Percentiles rank a stretch among this genome's conserved stretches.
Evolutionary conservation across 306 rosid genomes (phyloP).

Genomic region (Castanea sativa): DNA sequence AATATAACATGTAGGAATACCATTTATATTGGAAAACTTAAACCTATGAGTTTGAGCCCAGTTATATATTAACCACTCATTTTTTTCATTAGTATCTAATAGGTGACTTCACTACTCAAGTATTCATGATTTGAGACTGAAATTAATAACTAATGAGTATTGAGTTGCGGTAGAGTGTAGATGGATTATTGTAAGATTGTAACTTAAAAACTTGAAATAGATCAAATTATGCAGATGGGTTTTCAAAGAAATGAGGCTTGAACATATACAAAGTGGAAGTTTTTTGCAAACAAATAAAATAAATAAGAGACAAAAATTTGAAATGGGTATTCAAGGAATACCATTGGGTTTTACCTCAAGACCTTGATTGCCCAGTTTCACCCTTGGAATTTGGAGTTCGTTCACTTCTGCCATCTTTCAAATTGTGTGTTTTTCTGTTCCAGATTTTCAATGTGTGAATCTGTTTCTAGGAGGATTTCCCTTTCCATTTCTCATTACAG

Average conservation of each 20-base stretch:
- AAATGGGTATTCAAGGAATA: background rate
- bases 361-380: conserved; percentile 27
- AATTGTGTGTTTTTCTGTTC: background rate
- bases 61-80: no score
- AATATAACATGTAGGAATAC: no score
- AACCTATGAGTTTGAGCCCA: no score
- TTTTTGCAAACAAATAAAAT: no score
- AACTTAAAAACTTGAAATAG: no score
- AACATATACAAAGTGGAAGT: background rate
- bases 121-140: no score
- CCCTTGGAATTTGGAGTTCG: conserved; percentile 14
- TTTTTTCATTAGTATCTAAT: no score
- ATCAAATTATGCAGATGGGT: background rate
- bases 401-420: conserved; percentile 8
- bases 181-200: no score
- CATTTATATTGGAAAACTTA: no score
- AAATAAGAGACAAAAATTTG: background rate
- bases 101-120: no score
- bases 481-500: background rate
- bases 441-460: background rate
- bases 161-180: no score
- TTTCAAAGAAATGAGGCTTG: background rate
- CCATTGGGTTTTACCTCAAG: conserved; percentile 13
- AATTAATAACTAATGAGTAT: no score
- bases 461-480: background rate